A percentile compares a stretch with the other conserved stretches of the same genome.
These are phyloP conservation scores for Hanseniaspora uvarum DNA, from an alignment of 1,139 yeast species.

Conservation along the genomic window DNA sequence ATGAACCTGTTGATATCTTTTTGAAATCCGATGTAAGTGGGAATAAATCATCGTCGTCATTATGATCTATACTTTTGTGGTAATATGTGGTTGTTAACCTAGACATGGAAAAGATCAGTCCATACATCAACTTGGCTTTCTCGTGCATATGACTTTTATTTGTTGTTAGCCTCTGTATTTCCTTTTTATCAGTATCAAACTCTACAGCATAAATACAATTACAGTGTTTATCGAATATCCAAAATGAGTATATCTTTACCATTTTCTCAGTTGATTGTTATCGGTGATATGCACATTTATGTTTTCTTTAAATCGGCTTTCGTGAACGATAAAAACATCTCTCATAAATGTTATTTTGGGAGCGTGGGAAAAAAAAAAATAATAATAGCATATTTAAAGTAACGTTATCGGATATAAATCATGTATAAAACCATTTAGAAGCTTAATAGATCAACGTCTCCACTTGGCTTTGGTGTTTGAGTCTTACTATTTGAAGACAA, in stretches of 20 bases:
- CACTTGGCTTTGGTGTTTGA: slow-evolving; percentile 23
- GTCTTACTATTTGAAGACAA: slow-evolving; percentile 18
- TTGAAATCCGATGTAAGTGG: slow-evolving; percentile 3
- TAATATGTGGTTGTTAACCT: slow-evolving; percentile 57
- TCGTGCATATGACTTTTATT: slow-evolving; percentile 37
- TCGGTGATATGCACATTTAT: not conserved
- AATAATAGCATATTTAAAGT: not conserved
- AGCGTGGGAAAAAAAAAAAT: not conserved
- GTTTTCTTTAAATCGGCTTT: not conserved
- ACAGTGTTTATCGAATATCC: slow-evolving; percentile 84
- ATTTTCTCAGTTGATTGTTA: not conserved
- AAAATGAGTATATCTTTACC: slow-evolving; percentile 66
- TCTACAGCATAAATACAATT: slow-evolving; percentile 59
- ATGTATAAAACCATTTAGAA: slow-evolving; percentile 27
- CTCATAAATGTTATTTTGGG: too few relatives aligned
- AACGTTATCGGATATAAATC: not conserved
- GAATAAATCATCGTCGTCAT: slow-evolving; percentile 21
- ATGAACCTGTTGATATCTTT: slow-evolving; percentile 59
- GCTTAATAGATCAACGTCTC: slow-evolving; percentile 39
- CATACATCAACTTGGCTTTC: slow-evolving; percentile 70
- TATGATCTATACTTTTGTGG: slow-evolving; percentile 44
- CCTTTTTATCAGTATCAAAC: slow-evolving; percentile 27
- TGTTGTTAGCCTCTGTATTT: slow-evolving; percentile 44
- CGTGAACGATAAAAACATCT: too few relatives aligned
- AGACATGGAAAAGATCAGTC: slow-evolving; percentile 72